Base-by-base conservation (phyloP, 441 rosid genomes). In the Kokia cookei region DNA sequence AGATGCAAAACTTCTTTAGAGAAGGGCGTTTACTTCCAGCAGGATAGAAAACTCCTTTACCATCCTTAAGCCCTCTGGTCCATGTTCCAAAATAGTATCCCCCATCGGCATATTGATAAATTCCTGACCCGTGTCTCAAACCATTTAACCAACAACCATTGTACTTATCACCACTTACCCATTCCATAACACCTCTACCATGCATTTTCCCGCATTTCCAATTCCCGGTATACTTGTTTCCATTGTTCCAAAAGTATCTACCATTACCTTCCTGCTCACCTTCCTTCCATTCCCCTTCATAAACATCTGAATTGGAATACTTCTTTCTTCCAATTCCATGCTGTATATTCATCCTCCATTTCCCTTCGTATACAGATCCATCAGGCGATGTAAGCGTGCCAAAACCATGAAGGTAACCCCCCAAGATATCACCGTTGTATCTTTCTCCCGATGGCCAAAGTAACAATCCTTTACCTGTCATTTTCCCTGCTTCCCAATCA, bases 211-310 rank as follows among this genome's bases (percentile, higher is more conserved):
- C 94, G 32, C 74, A 84, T 86, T 88, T 96, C 98, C 98, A 96
- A 53, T 81, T 88, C 75, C 99, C 98, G 42, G 86, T 79, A 59
- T 92, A 96, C 17, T 82, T 82, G 71, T 93, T 92, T 24, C 98
- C 98, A 58, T 74, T 87, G 65, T 61, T 87, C 98, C 99, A 96
- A 75, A 82, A 84, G 80, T 92, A 96, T 66, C 83, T 84, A 57
- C 99, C 98, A 51, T 86, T 81, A 5, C 97, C 98, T 81, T 93
- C 97, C 11, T 79, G 94, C 14, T 91, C 74, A 24, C 97, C 99
- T 85, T 96, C 98, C 84, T 88, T 93, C 98, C 98, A 96, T 9
- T 88, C 83, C 71, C 99, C 99, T 72, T 92, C 97, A 73, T 93
- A 96, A 68, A 81, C 67, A 74, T 96, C 98, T 24, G 85, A 87